Base-by-base conservation (phyloP, 352 stramenopile species). In the Globisporangium alternatum region DNA sequence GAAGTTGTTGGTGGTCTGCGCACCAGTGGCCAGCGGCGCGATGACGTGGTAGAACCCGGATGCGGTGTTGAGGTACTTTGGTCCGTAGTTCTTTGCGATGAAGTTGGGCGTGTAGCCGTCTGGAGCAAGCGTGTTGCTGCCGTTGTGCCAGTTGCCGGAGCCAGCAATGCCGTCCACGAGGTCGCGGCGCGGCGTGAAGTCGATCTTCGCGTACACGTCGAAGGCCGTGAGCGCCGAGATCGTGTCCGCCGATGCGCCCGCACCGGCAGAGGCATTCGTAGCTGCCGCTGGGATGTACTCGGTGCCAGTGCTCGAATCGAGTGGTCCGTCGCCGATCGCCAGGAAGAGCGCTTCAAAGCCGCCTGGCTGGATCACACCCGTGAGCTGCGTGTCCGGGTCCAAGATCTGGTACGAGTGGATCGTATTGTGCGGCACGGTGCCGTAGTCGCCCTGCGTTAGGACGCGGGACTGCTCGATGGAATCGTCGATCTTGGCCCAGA, bases 351-450 rank as follows among this genome's bases (percentile, higher is more conserved):
- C 65, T 66, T 85, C 77, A 35, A 85, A 85, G 28, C 75, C 72
- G 2, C 74, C 74, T 5, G 77, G 77, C 58, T 85, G 77, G 64
- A 85, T 85, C 48, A 85, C 72, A 9, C 77, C 77, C 4, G 77
- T 85, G 62, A 85, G 74, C 60, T 85, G 77, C 60, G 75, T 85
- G 68, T 85, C 77, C 10, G 77, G 77, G 54, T 83, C 77, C 52
- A 85, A 64, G 19, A 83, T 65, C 57, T 85, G 77, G 66, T 81
- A 85, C 56, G 77, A 76, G 66, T 85, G 77, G 56, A 80, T 83
- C 41, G 77, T 85, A 62, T 83, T 77, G 75, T 83, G 77, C 30
- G 75, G 75, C 45, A 85, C 77, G n/a, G 74, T 72, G 8, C 77
- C 77, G 51, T 85, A 85, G 58, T 85, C 77, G 21, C 77, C 77